Conservation (phyloP, 2,329 filamentous ascomycete species). For the Onygenales sp. region DNA sequence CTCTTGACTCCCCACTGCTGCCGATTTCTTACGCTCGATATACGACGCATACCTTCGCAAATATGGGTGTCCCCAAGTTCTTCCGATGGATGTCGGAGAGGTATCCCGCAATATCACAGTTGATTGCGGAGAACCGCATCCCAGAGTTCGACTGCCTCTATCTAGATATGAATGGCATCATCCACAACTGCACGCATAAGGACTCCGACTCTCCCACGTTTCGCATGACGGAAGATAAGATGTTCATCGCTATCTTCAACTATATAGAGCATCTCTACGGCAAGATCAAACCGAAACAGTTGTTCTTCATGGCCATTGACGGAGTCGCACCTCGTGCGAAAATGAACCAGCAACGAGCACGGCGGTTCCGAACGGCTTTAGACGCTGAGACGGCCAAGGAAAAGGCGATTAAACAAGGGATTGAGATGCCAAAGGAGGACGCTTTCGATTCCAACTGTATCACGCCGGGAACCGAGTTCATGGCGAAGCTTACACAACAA, state of each 20-base stretch:
- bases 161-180: slow-evolving; percentile 89
- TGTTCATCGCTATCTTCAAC: slow-evolving; percentile 99
- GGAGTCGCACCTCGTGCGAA: slow-evolving; percentile 95
- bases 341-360: slow-evolving; percentile 98
- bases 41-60: slow-evolving; percentile 17
- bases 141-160: slow-evolving; percentile 98
- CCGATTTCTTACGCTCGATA: neutral
- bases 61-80: slow-evolving; percentile 72
- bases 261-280: slow-evolving; percentile 98
- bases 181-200: slow-evolving; percentile 98
- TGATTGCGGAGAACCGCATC: slow-evolving; percentile 97
- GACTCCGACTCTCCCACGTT: slow-evolving; percentile 87
- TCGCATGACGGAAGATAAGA: slow-evolving; percentile 91
- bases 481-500: slow-evolving; percentile 90
- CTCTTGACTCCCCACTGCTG: neutral
- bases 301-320: slow-evolving; percentile 99
- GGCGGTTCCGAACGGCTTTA: slow-evolving; percentile 87
- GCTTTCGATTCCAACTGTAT: slow-evolving; percentile 99
- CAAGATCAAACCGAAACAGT: slow-evolving; percentile 95
- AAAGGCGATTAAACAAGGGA: slow-evolving; percentile 79
- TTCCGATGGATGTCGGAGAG: slow-evolving; percentile 99
- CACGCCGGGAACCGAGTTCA: slow-evolving; percentile 91
- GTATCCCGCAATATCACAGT: slow-evolving; percentile 94
- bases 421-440: slow-evolving; percentile 89
- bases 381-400: slow-evolving; percentile 85